Percentiles rank a stretch among this genome's conserved stretches.
These are phyloP conservation scores for Dillenia suffruticosa DNA, from an alignment of 164 flowering plant species.

Conservation along the genomic window DNA sequence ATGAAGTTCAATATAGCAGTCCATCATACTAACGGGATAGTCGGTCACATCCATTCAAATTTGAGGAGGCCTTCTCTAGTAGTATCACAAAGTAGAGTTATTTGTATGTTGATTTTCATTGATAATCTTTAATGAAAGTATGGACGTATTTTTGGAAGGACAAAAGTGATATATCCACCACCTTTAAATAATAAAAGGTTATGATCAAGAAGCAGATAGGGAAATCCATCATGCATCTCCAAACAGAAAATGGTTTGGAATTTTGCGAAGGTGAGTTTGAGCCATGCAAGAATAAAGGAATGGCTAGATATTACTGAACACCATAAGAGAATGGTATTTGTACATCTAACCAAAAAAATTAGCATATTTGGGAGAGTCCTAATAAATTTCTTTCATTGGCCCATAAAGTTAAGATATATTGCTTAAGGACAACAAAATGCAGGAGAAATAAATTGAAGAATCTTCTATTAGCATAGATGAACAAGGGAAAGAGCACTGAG, in stretches of 20 bases:
- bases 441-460: too few relatives aligned
- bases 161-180: not conserved
- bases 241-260: not conserved
- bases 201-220: not conserved
- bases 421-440: too few relatives aligned
- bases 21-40: not conserved
- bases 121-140: not conserved
- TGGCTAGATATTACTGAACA: not conserved
- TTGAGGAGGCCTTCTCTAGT: not conserved
- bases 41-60: not conserved
- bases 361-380: too few relatives aligned
- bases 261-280: not conserved
- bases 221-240: not conserved
- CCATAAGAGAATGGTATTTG: not conserved
- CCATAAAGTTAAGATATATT: too few relatives aligned
- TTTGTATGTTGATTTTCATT: not conserved
- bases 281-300: not conserved
- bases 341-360: too few relatives aligned
- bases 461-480: too few relatives aligned
- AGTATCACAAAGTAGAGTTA: not conserved
- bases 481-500: too few relatives aligned
- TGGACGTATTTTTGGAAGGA: not conserved
- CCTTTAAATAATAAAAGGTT: not conserved
- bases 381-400: too few relatives aligned
- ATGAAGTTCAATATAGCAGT: not conserved